These are phyloP conservation scores for Hemisphaericaspora nanyangensis DNA, from an alignment of 805 yeast genomes.

Conservation along the genomic window DNA sequence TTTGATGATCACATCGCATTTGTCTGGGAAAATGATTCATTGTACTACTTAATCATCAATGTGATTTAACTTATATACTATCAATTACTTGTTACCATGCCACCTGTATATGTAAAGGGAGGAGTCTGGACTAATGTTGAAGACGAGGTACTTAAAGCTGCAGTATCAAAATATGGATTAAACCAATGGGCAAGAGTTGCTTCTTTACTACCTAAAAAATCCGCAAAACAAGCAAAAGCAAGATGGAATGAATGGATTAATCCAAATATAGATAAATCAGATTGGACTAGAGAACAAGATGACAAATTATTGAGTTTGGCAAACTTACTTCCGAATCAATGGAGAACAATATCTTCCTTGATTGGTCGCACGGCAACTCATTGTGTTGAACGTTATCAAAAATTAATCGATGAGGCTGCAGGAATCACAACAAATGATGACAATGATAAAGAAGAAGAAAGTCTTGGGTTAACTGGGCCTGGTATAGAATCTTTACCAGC, in stretches of 20 bases:
- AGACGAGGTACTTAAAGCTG: constrained; percentile 87
- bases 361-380: constrained; percentile 77
- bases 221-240: constrained; percentile 88
- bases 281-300: constrained; percentile 79
- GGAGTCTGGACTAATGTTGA: constrained; percentile 86
- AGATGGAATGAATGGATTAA: constrained; percentile 88
- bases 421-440: constrained; percentile 22
- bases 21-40: no score
- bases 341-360: constrained; percentile 85
- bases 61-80: no score
- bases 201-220: constrained; percentile 76
- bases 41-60: no score
- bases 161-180: constrained; percentile 87
- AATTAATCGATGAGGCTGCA: constrained; percentile 53
- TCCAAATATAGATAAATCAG: constrained; percentile 60
- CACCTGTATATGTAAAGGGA: constrained; percentile 73
- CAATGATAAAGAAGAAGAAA: constrained; percentile 12
- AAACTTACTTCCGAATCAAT: constrained; percentile 79
- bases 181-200: constrained; percentile 95
- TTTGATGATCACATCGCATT: no score
- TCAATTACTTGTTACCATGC: no score
- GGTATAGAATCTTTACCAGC: constrained; percentile 51
- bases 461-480: constrained; percentile 44
- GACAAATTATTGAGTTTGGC: constrained; percentile 63
- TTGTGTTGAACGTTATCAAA: constrained; percentile 82